Conservation (phyloP, 495 filamentous ascomycete genomes). For the Friedmanniomyces simplex region DNA sequence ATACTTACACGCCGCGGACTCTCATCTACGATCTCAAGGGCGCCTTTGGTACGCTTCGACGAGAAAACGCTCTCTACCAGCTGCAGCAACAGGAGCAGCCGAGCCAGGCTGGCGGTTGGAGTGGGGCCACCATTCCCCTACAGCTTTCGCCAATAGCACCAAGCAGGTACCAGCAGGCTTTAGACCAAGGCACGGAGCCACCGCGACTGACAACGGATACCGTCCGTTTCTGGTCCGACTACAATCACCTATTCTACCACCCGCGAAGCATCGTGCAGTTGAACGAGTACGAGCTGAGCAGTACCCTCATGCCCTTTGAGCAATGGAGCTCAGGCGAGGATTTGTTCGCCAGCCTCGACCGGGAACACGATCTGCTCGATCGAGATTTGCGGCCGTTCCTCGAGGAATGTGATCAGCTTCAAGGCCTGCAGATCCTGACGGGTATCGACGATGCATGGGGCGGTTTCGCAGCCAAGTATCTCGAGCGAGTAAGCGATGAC, state of each 20-base stretch:
- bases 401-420: conserved; percentile 89
- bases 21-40: conserved; percentile 93
- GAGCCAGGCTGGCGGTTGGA: conserved; percentile 49
- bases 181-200: conserved; percentile 58
- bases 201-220: conserved; percentile 52
- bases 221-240: conserved; percentile 94
- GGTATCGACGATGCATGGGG: conserved; percentile 87
- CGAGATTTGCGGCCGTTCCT: conserved; percentile 75
- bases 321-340: conserved; percentile 70
- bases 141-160: conserved; percentile 53
- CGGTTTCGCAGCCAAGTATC: conserved; percentile 68
- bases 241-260: conserved; percentile 82
- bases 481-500: conserved; percentile 78
- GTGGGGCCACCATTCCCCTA: conserved; percentile 58
- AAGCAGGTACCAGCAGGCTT: conserved; percentile 63
- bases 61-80: conserved; percentile 84
- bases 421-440: conserved; percentile 74
- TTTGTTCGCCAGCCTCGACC: conserved; percentile 69
- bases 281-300: conserved; percentile 76
- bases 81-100: conserved; percentile 42
- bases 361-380: conserved; percentile 79
- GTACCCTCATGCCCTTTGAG: conserved; percentile 70
- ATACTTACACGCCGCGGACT: conserved; percentile 86
- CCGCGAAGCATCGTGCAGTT: conserved; percentile 79
- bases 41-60: conserved; percentile 77